These are phyloP conservation scores for Carex scoparia DNA, from an alignment of 176 grass and related monocot species.

Conservation along the genomic window DNA sequence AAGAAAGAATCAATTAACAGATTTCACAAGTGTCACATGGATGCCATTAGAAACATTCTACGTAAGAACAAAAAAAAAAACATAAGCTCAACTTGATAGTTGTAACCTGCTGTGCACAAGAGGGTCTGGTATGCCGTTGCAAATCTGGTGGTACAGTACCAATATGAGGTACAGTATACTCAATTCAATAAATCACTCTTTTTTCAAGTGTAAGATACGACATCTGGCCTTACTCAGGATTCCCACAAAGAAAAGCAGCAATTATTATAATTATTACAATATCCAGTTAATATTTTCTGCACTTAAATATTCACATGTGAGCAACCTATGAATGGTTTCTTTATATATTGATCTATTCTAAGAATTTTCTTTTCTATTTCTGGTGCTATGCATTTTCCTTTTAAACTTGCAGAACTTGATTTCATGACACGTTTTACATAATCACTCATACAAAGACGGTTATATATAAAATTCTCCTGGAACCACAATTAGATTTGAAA, in stretches of 20 bases:
- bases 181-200: background rate
- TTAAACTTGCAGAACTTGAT: background rate
- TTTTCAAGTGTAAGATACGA: background rate
- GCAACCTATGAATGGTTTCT: background rate
- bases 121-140: background rate
- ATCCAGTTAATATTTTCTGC: background rate
- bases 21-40: background rate
- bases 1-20: background rate
- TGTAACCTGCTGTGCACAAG: background rate
- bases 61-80: background rate
- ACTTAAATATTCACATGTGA: background rate
- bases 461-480: background rate
- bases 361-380: background rate
- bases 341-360: background rate
- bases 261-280: background rate
- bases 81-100: slow-evolving; percentile 4
- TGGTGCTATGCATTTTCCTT: background rate
- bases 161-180: background rate
- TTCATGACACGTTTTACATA: background rate
- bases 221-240: background rate
- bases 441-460: background rate
- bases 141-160: background rate
- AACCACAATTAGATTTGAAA: background rate
- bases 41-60: background rate
- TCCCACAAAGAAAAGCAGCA: background rate